phyloP scores from a whole-genome alignment of 441 rosid species.

The Jatropha podagrica region DNA sequence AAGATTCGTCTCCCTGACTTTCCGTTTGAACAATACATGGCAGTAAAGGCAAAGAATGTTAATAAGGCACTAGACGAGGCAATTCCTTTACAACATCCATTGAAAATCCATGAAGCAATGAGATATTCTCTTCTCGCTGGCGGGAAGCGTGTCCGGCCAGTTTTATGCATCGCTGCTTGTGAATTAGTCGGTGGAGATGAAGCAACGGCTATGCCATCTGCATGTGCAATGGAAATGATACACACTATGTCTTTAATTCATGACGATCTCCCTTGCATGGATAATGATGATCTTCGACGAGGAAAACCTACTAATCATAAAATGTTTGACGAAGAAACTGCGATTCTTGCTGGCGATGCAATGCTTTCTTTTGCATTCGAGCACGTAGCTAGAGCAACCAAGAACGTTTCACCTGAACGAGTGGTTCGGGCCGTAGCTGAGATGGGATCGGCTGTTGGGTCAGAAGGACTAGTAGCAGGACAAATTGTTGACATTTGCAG shows the following conservation, averaged over 20 bases:
- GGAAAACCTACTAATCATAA: constrained; percentile 81
- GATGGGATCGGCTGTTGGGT: constrained; percentile 59
- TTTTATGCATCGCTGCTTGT: too few relatives aligned
- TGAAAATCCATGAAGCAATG: constrained; percentile 86
- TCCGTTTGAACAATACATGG: constrained; percentile 47
- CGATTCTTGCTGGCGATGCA: constrained; percentile 86
- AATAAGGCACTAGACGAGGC: constrained; percentile 69
- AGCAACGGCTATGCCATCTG: constrained; percentile 65
- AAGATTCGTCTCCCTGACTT: constrained; percentile 32
- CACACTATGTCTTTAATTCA: constrained; percentile 90
- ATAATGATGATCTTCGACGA: constrained; percentile 80
- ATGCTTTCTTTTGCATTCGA: constrained; percentile 73
- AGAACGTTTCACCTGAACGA: constrained; percentile 41
- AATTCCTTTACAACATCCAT: constrained; percentile 54
- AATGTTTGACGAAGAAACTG: constrained; percentile 66
- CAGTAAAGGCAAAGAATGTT: constrained; percentile 49
- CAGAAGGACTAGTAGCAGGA: constrained; percentile 74
- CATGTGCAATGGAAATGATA: constrained; percentile 85
- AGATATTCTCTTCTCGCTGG: constrained; percentile 75
- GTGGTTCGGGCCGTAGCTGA: constrained; percentile 58
- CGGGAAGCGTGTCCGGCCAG: too few relatives aligned
- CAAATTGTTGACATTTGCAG: constrained; percentile 72
- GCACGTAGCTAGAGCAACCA: constrained; percentile 53
- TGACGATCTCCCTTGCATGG: constrained; percentile 89
- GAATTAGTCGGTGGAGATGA: constrained; percentile 57